Conservation (phyloP, 306 rosid genomes). For the Benincasa hispida region DNA sequence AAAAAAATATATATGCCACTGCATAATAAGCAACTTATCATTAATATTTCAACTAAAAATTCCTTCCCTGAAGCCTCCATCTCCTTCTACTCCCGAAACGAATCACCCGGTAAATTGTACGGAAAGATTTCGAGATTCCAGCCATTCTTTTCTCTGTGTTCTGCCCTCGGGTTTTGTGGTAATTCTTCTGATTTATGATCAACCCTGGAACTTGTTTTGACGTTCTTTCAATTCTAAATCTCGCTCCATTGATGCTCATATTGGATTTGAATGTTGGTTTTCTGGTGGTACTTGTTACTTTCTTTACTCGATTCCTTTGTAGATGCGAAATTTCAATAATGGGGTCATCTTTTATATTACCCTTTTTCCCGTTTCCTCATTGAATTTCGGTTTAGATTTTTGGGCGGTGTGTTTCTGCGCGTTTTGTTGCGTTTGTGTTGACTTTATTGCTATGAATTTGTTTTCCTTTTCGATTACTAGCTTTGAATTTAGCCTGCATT, state of each 20-base stretch:
- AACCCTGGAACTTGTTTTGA: not conserved
- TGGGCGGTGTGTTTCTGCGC: not conserved
- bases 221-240: not conserved
- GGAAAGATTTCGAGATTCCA: not conserved
- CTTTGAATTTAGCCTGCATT: not conserved
- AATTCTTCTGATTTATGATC: not conserved
- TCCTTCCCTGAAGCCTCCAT: not conserved
- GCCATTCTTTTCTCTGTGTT: not conserved
- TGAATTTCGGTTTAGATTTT: not conserved
- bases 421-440: not conserved
- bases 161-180: not conserved
- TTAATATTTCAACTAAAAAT: not conserved
- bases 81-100: not conserved
- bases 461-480: not conserved
- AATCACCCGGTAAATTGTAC: not conserved
- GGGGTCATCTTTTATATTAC: not conserved
- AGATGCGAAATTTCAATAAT: not conserved
- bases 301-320: not conserved
- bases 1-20: not conserved
- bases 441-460: not conserved
- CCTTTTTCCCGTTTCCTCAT: not conserved
- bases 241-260: not conserved
- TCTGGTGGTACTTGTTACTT: not conserved
- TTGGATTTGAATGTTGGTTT: slow-evolving; percentile 1
- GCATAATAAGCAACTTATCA: not conserved